Evolutionary conservation across 106 monocot genomes (phyloP).

Genomic region (Posidonia australis): DNA sequence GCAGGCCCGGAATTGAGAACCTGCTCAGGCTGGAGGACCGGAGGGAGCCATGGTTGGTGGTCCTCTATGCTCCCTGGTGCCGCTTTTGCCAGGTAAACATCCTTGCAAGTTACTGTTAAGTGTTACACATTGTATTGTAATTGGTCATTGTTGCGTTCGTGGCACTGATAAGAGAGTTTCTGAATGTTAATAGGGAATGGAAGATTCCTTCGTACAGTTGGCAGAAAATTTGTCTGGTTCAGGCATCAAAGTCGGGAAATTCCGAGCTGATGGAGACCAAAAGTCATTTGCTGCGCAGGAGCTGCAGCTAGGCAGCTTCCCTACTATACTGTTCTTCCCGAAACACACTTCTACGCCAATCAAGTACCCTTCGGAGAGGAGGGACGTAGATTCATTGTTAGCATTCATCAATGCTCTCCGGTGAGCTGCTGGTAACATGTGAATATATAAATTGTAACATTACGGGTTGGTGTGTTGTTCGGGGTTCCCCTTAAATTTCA

Average conservation of each 20-base stretch:
- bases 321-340: conserved; percentile 93
- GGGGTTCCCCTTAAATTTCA: conserved; percentile 1
- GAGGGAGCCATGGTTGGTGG: conserved; percentile 78
- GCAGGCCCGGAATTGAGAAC: conserved; percentile 72
- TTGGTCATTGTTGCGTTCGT: too few species aligned
- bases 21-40: conserved; percentile 58
- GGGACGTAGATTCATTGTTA: conserved; percentile 72
- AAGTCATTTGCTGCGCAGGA: conserved; percentile 72
- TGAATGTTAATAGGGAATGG: conserved; percentile 92
- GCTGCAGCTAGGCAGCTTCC: conserved; percentile 79
- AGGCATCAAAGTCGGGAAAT: conserved; percentile 71
- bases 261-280: conserved; percentile 76
- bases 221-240: conserved; percentile 53
- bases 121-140: too few species aligned
- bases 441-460: too few species aligned
- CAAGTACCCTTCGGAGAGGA: conserved; percentile 85
- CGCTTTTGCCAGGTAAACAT: conserved; percentile 64
- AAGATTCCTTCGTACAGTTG: conserved; percentile 60
- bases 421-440: conserved; percentile 34
- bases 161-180: too few species aligned
- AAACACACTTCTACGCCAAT: conserved; percentile 47
- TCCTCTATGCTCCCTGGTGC: conserved; percentile 96
- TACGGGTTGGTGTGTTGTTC: background rate
- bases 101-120: background rate
- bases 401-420: conserved; percentile 71